Evolutionary conservation across 2,329 filamentous ascomycete genomes (phyloP).

Genomic region (Phymatotrichopsis omnivora): DNA sequence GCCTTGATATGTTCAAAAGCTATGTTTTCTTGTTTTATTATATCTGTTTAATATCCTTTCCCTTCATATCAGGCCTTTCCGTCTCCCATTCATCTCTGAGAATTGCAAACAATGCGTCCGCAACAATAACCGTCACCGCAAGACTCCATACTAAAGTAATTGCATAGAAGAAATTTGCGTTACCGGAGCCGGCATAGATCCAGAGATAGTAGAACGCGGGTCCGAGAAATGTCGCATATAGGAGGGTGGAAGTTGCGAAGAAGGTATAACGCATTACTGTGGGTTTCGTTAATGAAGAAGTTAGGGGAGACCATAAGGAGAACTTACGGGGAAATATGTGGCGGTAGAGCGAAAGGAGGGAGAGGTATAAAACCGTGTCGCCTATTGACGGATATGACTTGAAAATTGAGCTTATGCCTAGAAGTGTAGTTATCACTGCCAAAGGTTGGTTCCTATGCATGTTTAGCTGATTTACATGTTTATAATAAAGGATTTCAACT

Average conservation of each 20-base stretch:
- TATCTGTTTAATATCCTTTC: slow-evolving; percentile 78
- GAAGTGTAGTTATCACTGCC: slow-evolving; percentile 70
- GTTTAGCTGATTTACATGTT: neutral
- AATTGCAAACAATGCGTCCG: slow-evolving; percentile 78
- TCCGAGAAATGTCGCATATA: slow-evolving; percentile 81
- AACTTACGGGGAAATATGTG: slow-evolving; percentile 72
- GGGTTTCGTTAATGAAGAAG: slow-evolving; percentile 23
- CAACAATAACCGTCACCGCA: slow-evolving; percentile 67
- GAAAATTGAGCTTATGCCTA: slow-evolving; percentile 88
- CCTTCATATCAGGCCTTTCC: slow-evolving; percentile 78
- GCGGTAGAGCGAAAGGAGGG: slow-evolving; percentile 72
- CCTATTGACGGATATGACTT: slow-evolving; percentile 93
- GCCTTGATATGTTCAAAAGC: no score
- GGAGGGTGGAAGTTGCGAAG: slow-evolving; percentile 66
- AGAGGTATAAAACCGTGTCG: slow-evolving; percentile 78
- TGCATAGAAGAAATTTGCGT: slow-evolving; percentile 98
- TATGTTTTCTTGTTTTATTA: no score
- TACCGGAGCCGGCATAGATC: slow-evolving; percentile 96
- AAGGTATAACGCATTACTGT: slow-evolving; percentile 87
- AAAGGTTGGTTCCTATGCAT: slow-evolving; percentile 57
- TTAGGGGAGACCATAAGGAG: neutral
- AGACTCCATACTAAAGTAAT: slow-evolving; percentile 98
- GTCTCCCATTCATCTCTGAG: slow-evolving; percentile 90
- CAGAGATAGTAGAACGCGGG: slow-evolving; percentile 95
- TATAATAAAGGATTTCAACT: neutral